Conservation (phyloP, 305 asterid species). For the Fraxinus ornus region DNA sequence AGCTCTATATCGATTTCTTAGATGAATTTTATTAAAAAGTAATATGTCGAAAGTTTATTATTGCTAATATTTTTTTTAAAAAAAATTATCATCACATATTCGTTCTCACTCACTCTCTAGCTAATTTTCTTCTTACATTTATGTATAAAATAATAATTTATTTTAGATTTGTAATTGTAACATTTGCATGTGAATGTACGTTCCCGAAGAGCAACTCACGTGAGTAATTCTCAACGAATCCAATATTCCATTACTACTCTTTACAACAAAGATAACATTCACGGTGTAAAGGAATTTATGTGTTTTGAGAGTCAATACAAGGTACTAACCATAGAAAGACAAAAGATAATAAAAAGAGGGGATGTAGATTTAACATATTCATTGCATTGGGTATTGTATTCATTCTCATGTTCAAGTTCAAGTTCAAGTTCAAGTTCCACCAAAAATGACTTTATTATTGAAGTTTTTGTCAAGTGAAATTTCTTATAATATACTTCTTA, state of each 20-base stretch:
- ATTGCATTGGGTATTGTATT: neutral
- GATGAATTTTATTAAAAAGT: neutral
- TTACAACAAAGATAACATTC: constrained; percentile 25
- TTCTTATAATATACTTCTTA: neutral
- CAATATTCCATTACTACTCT: constrained; percentile 19
- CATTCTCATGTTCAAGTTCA: neutral
- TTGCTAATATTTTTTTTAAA: neutral
- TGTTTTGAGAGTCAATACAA: neutral
- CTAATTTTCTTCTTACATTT: constrained; percentile 27
- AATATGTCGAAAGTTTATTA: neutral
- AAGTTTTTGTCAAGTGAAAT: neutral
- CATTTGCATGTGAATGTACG: constrained; percentile 68
- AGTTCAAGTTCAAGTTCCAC: neutral
- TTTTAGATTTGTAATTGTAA: constrained; percentile 30
- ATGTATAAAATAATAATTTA: constrained; percentile 37
- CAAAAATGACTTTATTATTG: neutral
- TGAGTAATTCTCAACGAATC: constrained; percentile 30
- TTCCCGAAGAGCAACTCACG: constrained; percentile 55
- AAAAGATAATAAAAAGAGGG: neutral
- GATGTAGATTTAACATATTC: neutral
- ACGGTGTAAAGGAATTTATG: neutral
- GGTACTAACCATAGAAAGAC: neutral
- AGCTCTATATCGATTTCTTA: neutral
- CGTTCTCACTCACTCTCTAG: constrained; percentile 1
- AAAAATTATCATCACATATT: neutral